Evolutionary conservation across 2,329 filamentous ascomycete species (phyloP).

Genomic region (Aureobasidium musti): DNA sequence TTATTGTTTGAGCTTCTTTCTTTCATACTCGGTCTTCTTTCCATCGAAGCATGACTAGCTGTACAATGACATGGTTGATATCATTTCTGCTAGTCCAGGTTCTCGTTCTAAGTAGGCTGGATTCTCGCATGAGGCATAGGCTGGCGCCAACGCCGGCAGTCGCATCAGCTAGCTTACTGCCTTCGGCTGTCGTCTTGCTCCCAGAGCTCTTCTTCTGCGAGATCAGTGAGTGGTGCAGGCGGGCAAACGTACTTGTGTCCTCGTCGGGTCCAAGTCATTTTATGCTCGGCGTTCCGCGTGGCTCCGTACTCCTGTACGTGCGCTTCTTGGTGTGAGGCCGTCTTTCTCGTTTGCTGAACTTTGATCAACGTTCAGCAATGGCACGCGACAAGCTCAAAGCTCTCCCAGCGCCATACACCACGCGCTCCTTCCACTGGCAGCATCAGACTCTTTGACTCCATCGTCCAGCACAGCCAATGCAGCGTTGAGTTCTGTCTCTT

Average conservation of each 20-base stretch:
- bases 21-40: too few relatives aligned
- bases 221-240: neutral
- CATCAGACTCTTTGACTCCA: conserved; percentile 8
- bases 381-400: neutral
- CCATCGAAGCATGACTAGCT: neutral
- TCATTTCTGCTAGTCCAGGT: neutral
- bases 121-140: neutral
- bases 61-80: neutral
- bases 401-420: conserved; percentile 21
- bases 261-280: neutral
- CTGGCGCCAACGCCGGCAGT: neutral
- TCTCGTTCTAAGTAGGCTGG: neutral
- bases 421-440: conserved; percentile 12
- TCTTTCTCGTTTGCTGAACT: too few relatives aligned
- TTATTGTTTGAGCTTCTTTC: neutral
- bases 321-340: neutral
- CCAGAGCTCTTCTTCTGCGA: neutral
- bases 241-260: neutral
- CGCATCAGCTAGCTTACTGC: neutral
- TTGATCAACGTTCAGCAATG: neutral
- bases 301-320: neutral
- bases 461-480: conserved; percentile 10
- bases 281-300: neutral
- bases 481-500: neutral
- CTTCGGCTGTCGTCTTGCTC: neutral